These are phyloP conservation scores for Pleurotus ostreatus DNA, from an alignment of 768 basidiomycete species.

Conservation along the genomic window DNA sequence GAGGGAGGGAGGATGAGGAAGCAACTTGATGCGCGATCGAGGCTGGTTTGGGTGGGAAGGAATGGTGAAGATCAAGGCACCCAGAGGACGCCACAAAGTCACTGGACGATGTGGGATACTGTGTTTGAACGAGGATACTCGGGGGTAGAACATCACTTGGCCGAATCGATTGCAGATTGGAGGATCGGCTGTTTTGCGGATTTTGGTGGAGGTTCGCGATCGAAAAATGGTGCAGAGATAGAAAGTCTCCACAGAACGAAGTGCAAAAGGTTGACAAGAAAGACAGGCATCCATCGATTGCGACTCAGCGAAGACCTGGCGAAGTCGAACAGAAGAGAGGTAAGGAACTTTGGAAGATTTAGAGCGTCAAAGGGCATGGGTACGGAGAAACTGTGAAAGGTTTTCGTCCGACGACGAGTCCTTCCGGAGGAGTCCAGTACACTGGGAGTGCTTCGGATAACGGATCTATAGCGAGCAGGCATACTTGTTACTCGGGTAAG, in stretches of 20 bases:
- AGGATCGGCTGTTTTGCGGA: background rate
- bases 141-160: background rate
- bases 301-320: background rate
- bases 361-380: constrained; percentile 4
- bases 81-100: constrained; percentile 5
- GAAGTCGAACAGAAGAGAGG: no score
- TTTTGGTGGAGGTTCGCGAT: background rate
- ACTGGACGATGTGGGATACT: background rate
- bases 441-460: constrained; percentile 4
- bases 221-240: constrained; percentile 1
- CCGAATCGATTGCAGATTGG: constrained; percentile 4
- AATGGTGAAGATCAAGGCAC: constrained; percentile 1
- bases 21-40: constrained; percentile 5
- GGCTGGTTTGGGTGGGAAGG: constrained; percentile 4
- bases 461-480: constrained; percentile 4
- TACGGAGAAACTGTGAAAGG: constrained; percentile 7
- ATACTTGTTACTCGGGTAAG: background rate
- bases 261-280: background rate
- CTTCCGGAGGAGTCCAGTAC: constrained; percentile 1
- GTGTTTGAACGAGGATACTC: background rate
- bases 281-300: background rate
- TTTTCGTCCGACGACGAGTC: background rate
- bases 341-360: background rate
- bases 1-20: background rate
- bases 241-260: constrained; percentile 6